Evolutionary conservation across 129 eudicot genomes (phyloP), one percentile per base, ranked within the genome.

Genomic region (Cynara cardunculus): DNA sequence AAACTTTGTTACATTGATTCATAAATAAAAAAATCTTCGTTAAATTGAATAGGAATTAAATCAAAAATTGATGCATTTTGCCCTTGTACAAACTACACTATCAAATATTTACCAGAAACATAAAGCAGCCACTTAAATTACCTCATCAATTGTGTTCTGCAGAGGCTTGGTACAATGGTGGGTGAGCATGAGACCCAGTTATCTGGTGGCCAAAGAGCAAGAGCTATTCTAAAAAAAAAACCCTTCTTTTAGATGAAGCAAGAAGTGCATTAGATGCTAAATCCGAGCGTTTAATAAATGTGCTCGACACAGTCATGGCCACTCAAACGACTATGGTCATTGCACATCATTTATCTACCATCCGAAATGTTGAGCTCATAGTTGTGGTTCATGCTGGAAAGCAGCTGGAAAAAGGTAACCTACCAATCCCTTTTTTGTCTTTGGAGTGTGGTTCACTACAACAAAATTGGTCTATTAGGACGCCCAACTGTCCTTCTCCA

Each of bases 131-230:
- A 31, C 3, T 31, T 76, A 2, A 77, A 35, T 16, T 37, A 46
- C 49, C 31, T 16, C 18, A 53, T 56, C 39, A 28, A 31, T 13
- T 64, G 49, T 37, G 27, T 79, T 34, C 5, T 80, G 44, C 68
- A 92, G 97, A 91, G 97, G 34, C 87, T 92, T 62, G 90, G 90
- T 78, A 92, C 97, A 9, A 79, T 87, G 96, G 96, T 87, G n/a
- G 97, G 97, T 19, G 97, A 92, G 72, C 90, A 89, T 64, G 97
- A 96, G 46, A 88, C 90, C 62, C 93, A 85, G 69, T 87, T 92
- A 8, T 92, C 97, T 7, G 97, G 97, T 66, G 97, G 97, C 13
- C 97, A 92, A 74, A 92, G 90, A 65, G 96, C 95, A 1, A 84
- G 96, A 21, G 97, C 96, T 1, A 86, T 92, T 71, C 73, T 92